Conservation (phyloP, 768 basidiomycete species). For the Mrakia gelida region DNA sequence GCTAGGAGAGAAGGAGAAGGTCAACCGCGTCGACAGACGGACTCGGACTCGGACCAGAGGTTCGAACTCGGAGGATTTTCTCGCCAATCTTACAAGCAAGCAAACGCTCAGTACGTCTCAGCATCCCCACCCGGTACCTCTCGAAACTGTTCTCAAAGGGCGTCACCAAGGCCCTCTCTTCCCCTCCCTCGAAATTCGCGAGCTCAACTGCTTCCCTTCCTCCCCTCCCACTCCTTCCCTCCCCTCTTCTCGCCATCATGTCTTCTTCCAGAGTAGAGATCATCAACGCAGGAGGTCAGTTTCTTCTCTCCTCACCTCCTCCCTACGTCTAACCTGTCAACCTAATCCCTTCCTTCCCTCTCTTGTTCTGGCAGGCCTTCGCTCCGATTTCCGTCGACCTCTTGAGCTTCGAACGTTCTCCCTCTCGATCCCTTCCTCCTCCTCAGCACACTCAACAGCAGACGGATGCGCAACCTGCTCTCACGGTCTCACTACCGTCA, state of each 20-base stretch:
- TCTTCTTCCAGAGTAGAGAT: constrained; percentile 59
- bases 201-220: background rate
- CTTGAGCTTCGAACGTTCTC: constrained; percentile 79
- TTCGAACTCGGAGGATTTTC: too few species aligned
- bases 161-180: background rate
- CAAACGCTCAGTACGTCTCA: too few species aligned
- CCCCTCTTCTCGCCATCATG: constrained; percentile 5
- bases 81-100: too few species aligned
- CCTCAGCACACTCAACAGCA: constrained; percentile 49
- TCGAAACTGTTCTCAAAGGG: too few species aligned
- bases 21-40: too few species aligned
- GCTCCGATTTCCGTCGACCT: constrained; percentile 88
- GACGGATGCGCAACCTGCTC: constrained; percentile 80
- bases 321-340: background rate
- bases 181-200: background rate
- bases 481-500: constrained; percentile 86
- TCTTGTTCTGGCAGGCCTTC: constrained; percentile 50
- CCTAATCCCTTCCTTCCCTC: constrained; percentile 33
- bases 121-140: too few species aligned
- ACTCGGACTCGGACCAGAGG: too few species aligned
- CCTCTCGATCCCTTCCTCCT: constrained; percentile 59
- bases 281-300: constrained; percentile 65
- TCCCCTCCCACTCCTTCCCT: background rate
- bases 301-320: background rate
- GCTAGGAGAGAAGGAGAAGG: too few species aligned